Evolutionary conservation across 139 green algal species (phyloP).

Genomic region (Tetradesmus lagerheimii): DNA sequence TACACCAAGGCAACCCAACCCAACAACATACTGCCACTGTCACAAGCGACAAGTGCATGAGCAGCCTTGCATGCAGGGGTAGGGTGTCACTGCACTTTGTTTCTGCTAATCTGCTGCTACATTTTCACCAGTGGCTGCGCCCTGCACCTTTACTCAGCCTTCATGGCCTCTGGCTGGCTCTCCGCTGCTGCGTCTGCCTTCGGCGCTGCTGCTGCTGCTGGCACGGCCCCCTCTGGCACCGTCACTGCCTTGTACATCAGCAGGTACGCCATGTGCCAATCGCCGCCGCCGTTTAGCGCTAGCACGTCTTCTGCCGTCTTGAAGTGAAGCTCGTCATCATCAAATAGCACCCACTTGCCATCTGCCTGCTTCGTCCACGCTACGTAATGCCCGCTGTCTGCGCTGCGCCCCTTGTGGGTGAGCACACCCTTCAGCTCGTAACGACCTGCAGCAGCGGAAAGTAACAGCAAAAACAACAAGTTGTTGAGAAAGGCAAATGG

Average conservation of each 20-base stretch:
- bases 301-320: slow-evolving; percentile 93
- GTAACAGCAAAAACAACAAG: no score
- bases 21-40: no score
- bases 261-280: slow-evolving; percentile 99
- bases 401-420: slow-evolving; percentile 98
- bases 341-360: slow-evolving; percentile 94
- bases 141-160: background rate
- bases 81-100: no score
- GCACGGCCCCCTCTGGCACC: slow-evolving; percentile 56
- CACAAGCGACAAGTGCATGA: no score
- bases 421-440: slow-evolving; percentile 95
- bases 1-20: no score
- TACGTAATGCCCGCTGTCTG: slow-evolving; percentile 98
- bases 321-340: slow-evolving; percentile 93
- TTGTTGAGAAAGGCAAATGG: no score
- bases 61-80: no score
- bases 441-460: slow-evolving; percentile 69
- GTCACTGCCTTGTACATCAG: slow-evolving; percentile 87
- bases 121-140: no score
- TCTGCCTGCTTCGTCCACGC: slow-evolving; percentile 94
- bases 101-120: no score
- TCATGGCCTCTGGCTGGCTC: background rate
- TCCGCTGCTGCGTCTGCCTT: slow-evolving; percentile 22
- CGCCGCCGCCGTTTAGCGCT: slow-evolving; percentile 89
- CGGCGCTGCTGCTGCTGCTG: background rate